A percentile compares a stretch with the other conserved stretches of the same genome.
phyloP scores from a whole-genome alignment of 2,329 filamentous ascomycete genomes.

The Blumeria graminis region DNA sequence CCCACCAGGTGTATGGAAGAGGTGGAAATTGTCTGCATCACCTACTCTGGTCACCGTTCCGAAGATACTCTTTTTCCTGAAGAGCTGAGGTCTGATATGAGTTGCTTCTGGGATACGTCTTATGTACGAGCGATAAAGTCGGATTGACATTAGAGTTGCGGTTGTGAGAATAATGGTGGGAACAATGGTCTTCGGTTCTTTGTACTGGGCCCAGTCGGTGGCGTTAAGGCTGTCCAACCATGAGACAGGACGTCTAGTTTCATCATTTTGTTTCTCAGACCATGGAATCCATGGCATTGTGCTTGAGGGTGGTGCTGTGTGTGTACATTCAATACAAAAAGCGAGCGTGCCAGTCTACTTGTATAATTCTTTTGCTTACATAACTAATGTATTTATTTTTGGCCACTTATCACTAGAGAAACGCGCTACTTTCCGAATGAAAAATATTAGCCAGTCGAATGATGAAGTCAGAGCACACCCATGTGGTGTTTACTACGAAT shows the following conservation, averaged over 20 bases:
- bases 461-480: too few species aligned
- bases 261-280: conserved; percentile 14
- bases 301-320: conserved; percentile 2
- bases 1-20: conserved; percentile 91
- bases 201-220: conserved; percentile 29
- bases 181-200: conserved; percentile 28
- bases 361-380: too few species aligned
- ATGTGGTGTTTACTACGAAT: too few species aligned
- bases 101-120: conserved; percentile 59
- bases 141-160: conserved; percentile 27
- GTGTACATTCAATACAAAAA: too few species aligned
- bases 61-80: conserved; percentile 52
- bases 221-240: conserved; percentile 22
- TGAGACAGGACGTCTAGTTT: conserved; percentile 15
- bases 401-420: too few species aligned
- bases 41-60: conserved; percentile 83
- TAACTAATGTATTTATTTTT: too few species aligned
- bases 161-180: conserved; percentile 29
- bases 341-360: too few species aligned
- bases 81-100: conserved; percentile 51
- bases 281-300: conserved; percentile 26
- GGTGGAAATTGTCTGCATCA: conserved; percentile 84
- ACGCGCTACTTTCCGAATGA: too few species aligned
- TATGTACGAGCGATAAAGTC: conserved; percentile 51
- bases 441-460: too few species aligned